Evolutionary conservation across 169 alveolate species (phyloP).

Genomic region (Plasmodium gallinaceum): DNA sequence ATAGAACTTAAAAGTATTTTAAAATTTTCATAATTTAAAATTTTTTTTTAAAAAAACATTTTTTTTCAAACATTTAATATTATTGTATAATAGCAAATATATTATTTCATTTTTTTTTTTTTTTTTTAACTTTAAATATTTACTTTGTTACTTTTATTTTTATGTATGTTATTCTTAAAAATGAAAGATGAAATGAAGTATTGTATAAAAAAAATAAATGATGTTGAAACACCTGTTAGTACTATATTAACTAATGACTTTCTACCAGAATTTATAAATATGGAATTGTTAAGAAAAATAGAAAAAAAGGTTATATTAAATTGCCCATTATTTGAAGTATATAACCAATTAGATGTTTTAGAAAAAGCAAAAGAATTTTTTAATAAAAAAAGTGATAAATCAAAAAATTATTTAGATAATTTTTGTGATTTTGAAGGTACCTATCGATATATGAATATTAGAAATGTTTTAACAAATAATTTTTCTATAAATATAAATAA

Average conservation of each 20-base stretch:
- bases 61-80: no score
- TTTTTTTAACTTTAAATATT: background rate
- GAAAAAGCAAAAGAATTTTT: conserved; percentile 61
- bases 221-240: conserved; percentile 63
- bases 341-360: conserved; percentile 46
- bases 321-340: conserved; percentile 59
- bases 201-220: conserved; percentile 31
- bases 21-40: no score
- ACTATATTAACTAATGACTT: conserved; percentile 64
- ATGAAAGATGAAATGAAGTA: conserved; percentile 19
- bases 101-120: no score
- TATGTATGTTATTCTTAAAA: background rate
- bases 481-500: conserved; percentile 50
- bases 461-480: conserved; percentile 43
- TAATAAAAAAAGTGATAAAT: conserved; percentile 4
- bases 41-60: no score
- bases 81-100: no score
- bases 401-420: conserved; percentile 15
- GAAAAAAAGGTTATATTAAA: conserved; percentile 34
- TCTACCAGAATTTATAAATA: conserved; percentile 56
- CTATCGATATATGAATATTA: conserved; percentile 59
- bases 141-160: background rate
- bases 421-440: conserved; percentile 52
- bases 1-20: no score
- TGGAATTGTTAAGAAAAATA: conserved; percentile 43